Base-by-base conservation (phyloP, 148 eudicot species). In the Persicaria maculosa region DNA sequence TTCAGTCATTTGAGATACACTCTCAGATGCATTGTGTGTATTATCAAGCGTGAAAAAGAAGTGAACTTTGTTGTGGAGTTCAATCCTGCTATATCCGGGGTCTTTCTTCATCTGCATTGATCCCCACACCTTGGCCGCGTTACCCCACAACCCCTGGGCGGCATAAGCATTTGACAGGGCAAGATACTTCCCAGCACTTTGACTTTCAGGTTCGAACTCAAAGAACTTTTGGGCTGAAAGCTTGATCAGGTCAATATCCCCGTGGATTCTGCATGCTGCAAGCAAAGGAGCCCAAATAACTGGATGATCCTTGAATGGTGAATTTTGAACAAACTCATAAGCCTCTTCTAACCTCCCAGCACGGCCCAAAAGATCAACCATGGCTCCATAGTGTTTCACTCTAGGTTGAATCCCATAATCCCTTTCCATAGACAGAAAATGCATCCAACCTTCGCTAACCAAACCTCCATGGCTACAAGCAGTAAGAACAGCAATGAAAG, bases 401-500 rank as follows among this genome's bases (percentile, higher is more conserved):
- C 78, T 78, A 15, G 93, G 97, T 62, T 83, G 85, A 79, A 93
- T 84, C 9, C 89, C 88, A 84, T 82, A 88, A 75, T 88, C 90
- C 71, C 84, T 88, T 73, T 54, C 75, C 93, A 94, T 90, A 31
- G 87, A 88, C 5, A 69, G 73, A 74, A 92, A 92, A 72, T 88
- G 88, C 72, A 85, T 78, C 85, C 89, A 80, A 45, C 96, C 97
- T 78, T 92, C 85, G 70, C 83, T 78, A 20, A 95, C 93, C 78
- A 92, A 81, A 75, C 98, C 98, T 70, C 91, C 89, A 84, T 90
- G 96, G 82, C 94, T 88, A 82, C 98, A 95, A 78, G 98, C 97
- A 83, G 86, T 86, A 73, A 95, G 92, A 53, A 95, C 97, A 31
- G 89, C 93, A 73, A 95, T 88, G 82, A 92, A 95, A 15, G 97